phyloP scores from a whole-genome alignment of 2,329 filamentous ascomycete genomes.

The Neonectria hederae region DNA sequence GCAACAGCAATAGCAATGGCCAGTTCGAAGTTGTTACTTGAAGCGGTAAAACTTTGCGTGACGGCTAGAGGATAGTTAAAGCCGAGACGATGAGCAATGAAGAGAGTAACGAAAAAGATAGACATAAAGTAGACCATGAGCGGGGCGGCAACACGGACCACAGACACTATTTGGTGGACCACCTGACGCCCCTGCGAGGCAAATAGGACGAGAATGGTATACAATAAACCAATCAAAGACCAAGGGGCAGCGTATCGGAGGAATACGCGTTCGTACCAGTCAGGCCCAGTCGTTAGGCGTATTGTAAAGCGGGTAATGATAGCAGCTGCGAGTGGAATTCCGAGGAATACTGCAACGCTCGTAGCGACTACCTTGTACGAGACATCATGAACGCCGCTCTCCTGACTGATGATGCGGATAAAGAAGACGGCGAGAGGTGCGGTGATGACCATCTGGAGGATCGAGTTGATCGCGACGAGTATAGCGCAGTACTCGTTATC shows the following conservation, averaged over 20 bases:
- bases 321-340: slow-evolving; percentile 83
- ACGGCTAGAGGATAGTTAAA: slow-evolving; percentile 76
- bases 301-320: slow-evolving; percentile 75
- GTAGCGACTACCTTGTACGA: slow-evolving; percentile 76
- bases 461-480: slow-evolving; percentile 77
- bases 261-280: slow-evolving; percentile 75
- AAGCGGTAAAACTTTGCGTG: slow-evolving; percentile 88
- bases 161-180: slow-evolving; percentile 83
- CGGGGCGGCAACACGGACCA: slow-evolving; percentile 82
- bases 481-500: slow-evolving; percentile 86
- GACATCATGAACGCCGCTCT: slow-evolving; percentile 47
- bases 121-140: slow-evolving; percentile 82
- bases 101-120: slow-evolving; percentile 77
- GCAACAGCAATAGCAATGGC: slow-evolving; percentile 89
- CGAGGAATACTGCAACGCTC: slow-evolving; percentile 85
- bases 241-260: slow-evolving; percentile 75
- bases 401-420: slow-evolving; percentile 73
- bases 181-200: slow-evolving; percentile 81
- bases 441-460: slow-evolving; percentile 78
- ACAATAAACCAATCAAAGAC: slow-evolving; percentile 84
- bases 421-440: slow-evolving; percentile 75
- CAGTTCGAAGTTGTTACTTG: slow-evolving; percentile 93
- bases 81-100: slow-evolving; percentile 67
- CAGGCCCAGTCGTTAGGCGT: slow-evolving; percentile 60
- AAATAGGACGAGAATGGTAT: slow-evolving; percentile 88